A percentile compares a stretch with the other conserved stretches of the same genome.
Evolutionary conservation across 1,284 basidiomycete genomes (phyloP).

Genomic region (Veloboletus limbatus): DNA sequence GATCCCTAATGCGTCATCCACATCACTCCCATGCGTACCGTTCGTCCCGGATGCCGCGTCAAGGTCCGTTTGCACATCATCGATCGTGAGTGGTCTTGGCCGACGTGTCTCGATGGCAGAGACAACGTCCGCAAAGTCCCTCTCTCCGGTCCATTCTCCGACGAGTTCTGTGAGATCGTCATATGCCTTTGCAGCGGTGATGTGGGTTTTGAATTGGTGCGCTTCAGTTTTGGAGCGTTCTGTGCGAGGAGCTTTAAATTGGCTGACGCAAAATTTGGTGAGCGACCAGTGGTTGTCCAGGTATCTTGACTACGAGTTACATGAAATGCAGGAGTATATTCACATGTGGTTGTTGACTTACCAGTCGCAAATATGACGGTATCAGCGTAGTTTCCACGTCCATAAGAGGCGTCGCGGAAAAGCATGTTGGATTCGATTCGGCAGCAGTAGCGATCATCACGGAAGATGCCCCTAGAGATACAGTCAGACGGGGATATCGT

Average conservation of each 20-base stretch:
- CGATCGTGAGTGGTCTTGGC: slow-evolving; percentile 16
- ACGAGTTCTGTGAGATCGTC: slow-evolving; percentile 59
- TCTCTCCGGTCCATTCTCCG: slow-evolving; percentile 56
- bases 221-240: slow-evolving; percentile 56
- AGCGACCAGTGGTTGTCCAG: slow-evolving; percentile 78
- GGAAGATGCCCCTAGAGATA: slow-evolving; percentile 70
- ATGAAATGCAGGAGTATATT: slow-evolving; percentile 2
- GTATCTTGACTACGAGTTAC: slow-evolving; percentile 53
- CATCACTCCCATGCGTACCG: background rate
- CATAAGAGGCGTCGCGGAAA: slow-evolving; percentile 64
- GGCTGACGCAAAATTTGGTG: slow-evolving; percentile 89
- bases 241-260: slow-evolving; percentile 68
- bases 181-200: slow-evolving; percentile 67
- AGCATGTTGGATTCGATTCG: slow-evolving; percentile 90
- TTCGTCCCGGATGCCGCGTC: background rate
- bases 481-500: slow-evolving; percentile 2
- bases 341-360: slow-evolving; percentile 38
- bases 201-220: slow-evolving; percentile 51
- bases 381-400: slow-evolving; percentile 73
- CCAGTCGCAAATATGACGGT: slow-evolving; percentile 75
- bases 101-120: slow-evolving; percentile 49
- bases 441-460: slow-evolving; percentile 96
- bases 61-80: slow-evolving; percentile 2
- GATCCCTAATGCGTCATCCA: background rate
- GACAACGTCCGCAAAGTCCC: slow-evolving; percentile 59